Evolutionary conservation across 2,329 filamentous ascomycete species (phyloP), one percentile per base, ranked within the genome.

Genomic region (Alternaria incomplexa): DNA sequence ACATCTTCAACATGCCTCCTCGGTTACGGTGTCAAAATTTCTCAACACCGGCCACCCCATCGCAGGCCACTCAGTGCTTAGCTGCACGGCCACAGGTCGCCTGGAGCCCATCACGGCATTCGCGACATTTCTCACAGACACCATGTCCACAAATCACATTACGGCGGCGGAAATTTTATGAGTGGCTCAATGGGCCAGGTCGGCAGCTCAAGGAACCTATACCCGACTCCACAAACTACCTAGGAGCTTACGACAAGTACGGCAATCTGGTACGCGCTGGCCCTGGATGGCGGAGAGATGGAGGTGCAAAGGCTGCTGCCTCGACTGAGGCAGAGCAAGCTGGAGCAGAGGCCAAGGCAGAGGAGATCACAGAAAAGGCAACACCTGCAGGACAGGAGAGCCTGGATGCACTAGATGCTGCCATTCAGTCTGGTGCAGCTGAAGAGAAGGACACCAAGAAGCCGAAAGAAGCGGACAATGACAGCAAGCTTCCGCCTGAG

Each of bases 161-260:
- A 67, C 81, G 85, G 45, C 85, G 87, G 63, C 80, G 82, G 61
- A 79, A 84, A 53, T 88, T 89, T 82, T 88, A 85, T 69, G 78
- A 80, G 64, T 90, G 88, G 88, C 81, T 90, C 40, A 84, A 85
- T 63, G 85, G 85, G 1, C 84, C 85, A 26, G 86, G 86, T 10
- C 77, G 75, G 66, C 77, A 74, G 22, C 84, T 88, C 68, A 81
- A 81, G 57, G 72, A 84, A 12, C 85, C 84, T 45, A 70, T 86
- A 3, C 81, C 81, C 1, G 79, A 79, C 36, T 84, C 83, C 25
- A 87, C 86, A 26, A 88, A 87, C 64, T 88, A 88, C 70, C 78
- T 88, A 17, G 81, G 80, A 59, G 85, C 84, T 45, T 87, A 87
- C 73, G 83, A 86, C 70, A 80, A 75, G 63, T 71, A 73, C 22